Evolutionary conservation across 495 filamentous ascomycete species (phyloP).

Genomic region (Parathielavia appendiculata): DNA sequence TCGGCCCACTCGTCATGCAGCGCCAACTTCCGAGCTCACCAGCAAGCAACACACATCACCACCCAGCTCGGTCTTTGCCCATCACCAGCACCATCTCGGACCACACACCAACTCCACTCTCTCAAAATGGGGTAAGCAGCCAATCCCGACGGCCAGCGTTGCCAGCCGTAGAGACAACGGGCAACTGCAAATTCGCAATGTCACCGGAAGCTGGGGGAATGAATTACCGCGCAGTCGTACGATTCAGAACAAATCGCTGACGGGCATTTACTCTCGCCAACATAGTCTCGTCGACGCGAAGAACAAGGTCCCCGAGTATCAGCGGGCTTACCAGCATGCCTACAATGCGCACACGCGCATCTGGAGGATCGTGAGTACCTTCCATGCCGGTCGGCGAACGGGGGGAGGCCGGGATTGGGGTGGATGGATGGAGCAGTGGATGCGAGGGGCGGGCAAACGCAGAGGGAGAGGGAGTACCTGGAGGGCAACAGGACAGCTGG

Average conservation of each 20-base stretch:
- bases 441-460: background rate
- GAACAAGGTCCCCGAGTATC: slow-evolving; percentile 82
- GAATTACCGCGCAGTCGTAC: slow-evolving; percentile 22
- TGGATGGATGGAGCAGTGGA: background rate
- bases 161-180: background rate
- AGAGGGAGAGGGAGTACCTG: background rate
- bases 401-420: background rate
- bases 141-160: background rate
- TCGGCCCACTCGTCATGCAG: slow-evolving; percentile 17
- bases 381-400: background rate
- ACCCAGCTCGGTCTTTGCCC: slow-evolving; percentile 15
- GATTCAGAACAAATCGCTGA: slow-evolving; percentile 20
- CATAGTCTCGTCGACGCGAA: slow-evolving; percentile 66
- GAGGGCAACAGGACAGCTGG: background rate
- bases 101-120: slow-evolving; percentile 15
- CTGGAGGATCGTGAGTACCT: slow-evolving; percentile 75
- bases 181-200: background rate
- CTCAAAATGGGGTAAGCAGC: slow-evolving; percentile 27
- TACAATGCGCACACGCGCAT: slow-evolving; percentile 64
- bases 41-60: slow-evolving; percentile 9
- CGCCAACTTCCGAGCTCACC: slow-evolving; percentile 19
- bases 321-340: slow-evolving; percentile 75
- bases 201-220: background rate
- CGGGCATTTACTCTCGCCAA: background rate
- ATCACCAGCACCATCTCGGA: slow-evolving; percentile 22